Base-by-base conservation (phyloP, 371 early-diverging fungal genomes). In the Choanephora cucurbitarum region DNA sequence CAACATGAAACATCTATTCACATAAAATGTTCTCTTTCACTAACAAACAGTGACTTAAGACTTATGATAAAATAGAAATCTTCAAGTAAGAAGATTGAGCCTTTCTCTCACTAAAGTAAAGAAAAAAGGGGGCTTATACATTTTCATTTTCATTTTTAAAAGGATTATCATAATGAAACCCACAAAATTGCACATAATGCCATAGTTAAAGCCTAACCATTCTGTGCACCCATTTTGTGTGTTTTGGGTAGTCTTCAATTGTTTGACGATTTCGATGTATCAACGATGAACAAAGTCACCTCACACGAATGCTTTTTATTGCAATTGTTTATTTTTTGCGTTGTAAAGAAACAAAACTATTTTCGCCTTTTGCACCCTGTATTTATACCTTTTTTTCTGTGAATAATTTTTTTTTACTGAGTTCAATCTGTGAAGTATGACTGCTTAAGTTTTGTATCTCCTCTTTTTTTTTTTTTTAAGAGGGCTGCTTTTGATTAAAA, bases 281-380 rank as follows among this genome's bases (percentile, higher is more conserved):
- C 67, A 55, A 45, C 28, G 67, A 67, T 67, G 47, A 59, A 24
- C 57, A 43, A n/a, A 62, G 22, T 32, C 67, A 67, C 59, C 63
- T 67, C 67, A 67, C 67, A 67, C 57, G 67, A 67, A 67, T 62
- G 67, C 67, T 64, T 67, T 66, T 67, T 62, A 59, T 61, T 55
- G 34, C 67, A 67, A 67, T 58, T 62, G 67, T 28, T 52, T 13
- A 19, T 48, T 57, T 50, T 57, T 62, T 62, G 61, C 57, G 67
- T 67, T 61, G 58, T 62, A 58, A 65, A 48, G 49, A 57, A 52
- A 52, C 48, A 52, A 52, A 49, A 44, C 4, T 21, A 43, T 43
- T 62, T 57, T 43, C 49, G 28, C 42, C 19, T 57, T 57, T 58
- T 49, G 19, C 10, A 31, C 13, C 21, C 2, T 11, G 18, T 57